phyloP scores from a whole-genome alignment of 208 protist genomes.

The Strigomonas galati region DNA sequence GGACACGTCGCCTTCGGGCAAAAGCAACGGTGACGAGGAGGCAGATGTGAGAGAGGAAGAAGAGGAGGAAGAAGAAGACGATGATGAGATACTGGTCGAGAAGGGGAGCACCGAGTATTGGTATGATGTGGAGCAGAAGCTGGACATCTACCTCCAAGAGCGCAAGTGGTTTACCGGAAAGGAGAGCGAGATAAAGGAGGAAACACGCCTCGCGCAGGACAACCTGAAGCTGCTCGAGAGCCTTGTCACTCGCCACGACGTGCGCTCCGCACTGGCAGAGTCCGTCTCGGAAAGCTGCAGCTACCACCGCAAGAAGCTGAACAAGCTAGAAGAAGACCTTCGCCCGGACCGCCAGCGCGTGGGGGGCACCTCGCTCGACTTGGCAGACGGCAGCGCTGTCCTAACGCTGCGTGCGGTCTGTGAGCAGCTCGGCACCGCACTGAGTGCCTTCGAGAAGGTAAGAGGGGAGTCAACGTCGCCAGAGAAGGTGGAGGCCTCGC shows the following conservation, averaged over 20 bases:
- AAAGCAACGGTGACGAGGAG: neutral
- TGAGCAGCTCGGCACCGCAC: slow-evolving; percentile 20
- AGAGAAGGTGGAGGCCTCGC: neutral
- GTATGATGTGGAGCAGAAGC: slow-evolving; percentile 19
- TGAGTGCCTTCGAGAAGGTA: slow-evolving; percentile 31
- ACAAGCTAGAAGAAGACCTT: slow-evolving; percentile 33
- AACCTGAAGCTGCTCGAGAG: slow-evolving; percentile 61
- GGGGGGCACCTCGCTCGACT: slow-evolving; percentile 31
- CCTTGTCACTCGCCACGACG: slow-evolving; percentile 44
- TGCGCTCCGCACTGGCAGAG: slow-evolving; percentile 35
- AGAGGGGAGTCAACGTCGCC: neutral
- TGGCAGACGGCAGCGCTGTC: slow-evolving; percentile 9
- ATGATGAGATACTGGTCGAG: neutral
- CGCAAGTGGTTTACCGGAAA: slow-evolving; percentile 19
- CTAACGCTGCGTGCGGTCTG: neutral
- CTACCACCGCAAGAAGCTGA: slow-evolving; percentile 67
- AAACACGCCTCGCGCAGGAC: slow-evolving; percentile 40
- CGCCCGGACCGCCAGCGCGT: slow-evolving; percentile 28
- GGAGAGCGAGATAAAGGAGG: slow-evolving; percentile 23
- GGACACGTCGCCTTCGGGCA: neutral
- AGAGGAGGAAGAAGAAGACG: neutral
- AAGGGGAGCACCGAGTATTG: slow-evolving; percentile 26
- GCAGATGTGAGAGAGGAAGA: neutral
- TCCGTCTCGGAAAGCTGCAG: slow-evolving; percentile 69
- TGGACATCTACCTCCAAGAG: slow-evolving; percentile 28